These are phyloP conservation scores for Rubus parviflorus DNA, from an alignment of 306 rosid species.

Conservation along the genomic window DNA sequence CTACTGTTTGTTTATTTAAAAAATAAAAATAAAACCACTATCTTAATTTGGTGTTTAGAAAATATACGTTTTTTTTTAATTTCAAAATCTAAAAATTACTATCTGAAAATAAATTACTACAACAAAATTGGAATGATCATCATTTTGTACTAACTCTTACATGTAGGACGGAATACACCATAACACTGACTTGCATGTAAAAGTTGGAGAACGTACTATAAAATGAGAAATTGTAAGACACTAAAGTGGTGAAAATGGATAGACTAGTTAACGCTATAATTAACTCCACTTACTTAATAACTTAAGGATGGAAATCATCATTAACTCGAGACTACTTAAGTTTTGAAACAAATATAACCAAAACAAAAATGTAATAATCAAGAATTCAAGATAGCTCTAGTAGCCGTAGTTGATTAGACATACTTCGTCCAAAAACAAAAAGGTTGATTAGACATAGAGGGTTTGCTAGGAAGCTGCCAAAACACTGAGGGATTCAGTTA, in stretches of 20 bases:
- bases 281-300: background rate
- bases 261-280: background rate
- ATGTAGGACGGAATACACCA: no score
- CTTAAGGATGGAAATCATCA: background rate
- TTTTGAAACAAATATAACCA: background rate
- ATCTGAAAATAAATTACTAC: no score
- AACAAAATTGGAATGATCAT: no score
- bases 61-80: no score
- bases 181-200: no score
- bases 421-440: no score
- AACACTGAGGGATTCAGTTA: slow-evolving; percentile 14
- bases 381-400: background rate
- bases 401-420: slow-evolving; percentile 7
- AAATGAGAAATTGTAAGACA: background rate
- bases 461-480: slow-evolving; percentile 10
- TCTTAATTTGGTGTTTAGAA: no score
- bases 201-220: background rate
- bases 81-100: no score
- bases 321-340: background rate
- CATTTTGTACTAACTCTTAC: no score
- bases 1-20: no score
- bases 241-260: background rate
- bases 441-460: background rate
- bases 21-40: no score
- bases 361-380: slow-evolving; percentile 16